A percentile compares a stretch with the other conserved stretches of the same genome.
Conservation (phyloP, 73 alveolate genomes). For the Urostyla sp. region DNA sequence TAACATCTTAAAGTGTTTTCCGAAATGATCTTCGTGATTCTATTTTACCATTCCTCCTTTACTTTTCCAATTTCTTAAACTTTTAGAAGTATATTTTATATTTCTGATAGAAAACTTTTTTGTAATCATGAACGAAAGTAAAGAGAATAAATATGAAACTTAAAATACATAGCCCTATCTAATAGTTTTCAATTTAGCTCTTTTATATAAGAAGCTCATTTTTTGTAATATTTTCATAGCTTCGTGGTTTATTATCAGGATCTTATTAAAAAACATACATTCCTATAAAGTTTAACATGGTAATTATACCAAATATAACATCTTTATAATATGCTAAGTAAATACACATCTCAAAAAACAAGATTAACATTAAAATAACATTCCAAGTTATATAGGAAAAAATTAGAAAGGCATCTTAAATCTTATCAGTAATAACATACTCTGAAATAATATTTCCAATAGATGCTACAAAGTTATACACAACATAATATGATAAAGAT, state of each 20-base stretch:
- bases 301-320: slow-evolving; percentile 37
- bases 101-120: slow-evolving; percentile 55
- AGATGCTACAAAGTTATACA: slow-evolving; percentile 41
- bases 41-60: neutral
- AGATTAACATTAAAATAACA: slow-evolving; percentile 40
- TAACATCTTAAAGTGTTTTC: neutral
- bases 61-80: neutral
- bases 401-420: neutral
- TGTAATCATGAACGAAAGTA: slow-evolving; percentile 52
- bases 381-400: slow-evolving; percentile 37
- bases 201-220: neutral
- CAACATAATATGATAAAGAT: slow-evolving; percentile 55
- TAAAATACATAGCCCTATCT: slow-evolving; percentile 15
- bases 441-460: slow-evolving; percentile 6
- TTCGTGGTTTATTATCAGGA: neutral
- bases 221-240: neutral
- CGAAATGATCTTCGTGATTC: neutral
- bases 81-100: slow-evolving; percentile 7
- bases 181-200: neutral
- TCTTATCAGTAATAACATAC: neutral
- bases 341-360: slow-evolving; percentile 46
- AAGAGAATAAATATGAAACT: slow-evolving; percentile 26
- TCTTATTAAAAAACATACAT: slow-evolving; percentile 20
- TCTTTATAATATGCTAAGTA: slow-evolving; percentile 65
- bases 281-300: slow-evolving; percentile 9